Evolutionary conservation across 345 rosid species (phyloP).

Genomic region (Turritis glabra): DNA sequence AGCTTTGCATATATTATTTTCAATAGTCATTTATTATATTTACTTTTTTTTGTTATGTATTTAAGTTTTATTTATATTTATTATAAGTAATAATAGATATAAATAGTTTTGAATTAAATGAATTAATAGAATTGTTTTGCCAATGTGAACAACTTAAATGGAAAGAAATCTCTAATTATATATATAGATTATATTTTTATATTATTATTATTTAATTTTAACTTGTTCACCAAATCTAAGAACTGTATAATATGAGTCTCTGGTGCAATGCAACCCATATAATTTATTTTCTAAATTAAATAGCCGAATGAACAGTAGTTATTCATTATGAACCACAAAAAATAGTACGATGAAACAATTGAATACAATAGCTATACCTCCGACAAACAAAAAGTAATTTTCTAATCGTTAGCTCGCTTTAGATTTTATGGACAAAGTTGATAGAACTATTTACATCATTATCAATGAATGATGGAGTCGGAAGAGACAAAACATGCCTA

Average conservation of each 20-base stretch:
- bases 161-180: too few species aligned
- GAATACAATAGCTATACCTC: conserved; percentile 2
- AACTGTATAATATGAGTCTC: neutral
- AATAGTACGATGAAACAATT: conserved; percentile 22
- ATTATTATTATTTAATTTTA: neutral
- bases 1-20: too few species aligned
- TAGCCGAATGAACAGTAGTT: neutral
- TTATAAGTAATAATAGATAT: too few species aligned
- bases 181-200: neutral
- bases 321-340: conserved; percentile 5
- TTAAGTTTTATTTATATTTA: too few species aligned
- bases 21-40: too few species aligned
- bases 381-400: neutral
- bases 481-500: conserved; percentile 30
- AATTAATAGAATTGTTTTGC: too few species aligned
- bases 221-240: neutral
- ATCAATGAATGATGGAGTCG: conserved; percentile 22
- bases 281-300: neutral
- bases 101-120: too few species aligned
- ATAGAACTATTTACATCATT: conserved; percentile 31
- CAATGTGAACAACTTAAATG: too few species aligned
- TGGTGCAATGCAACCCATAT: neutral
- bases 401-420: conserved; percentile 9
- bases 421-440: conserved; percentile 6
- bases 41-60: too few species aligned